Evolutionary conservation across 352 stramenopile genomes (phyloP), one percentile per base, ranked within the genome.

Genomic region (Phytophthora capsici): DNA sequence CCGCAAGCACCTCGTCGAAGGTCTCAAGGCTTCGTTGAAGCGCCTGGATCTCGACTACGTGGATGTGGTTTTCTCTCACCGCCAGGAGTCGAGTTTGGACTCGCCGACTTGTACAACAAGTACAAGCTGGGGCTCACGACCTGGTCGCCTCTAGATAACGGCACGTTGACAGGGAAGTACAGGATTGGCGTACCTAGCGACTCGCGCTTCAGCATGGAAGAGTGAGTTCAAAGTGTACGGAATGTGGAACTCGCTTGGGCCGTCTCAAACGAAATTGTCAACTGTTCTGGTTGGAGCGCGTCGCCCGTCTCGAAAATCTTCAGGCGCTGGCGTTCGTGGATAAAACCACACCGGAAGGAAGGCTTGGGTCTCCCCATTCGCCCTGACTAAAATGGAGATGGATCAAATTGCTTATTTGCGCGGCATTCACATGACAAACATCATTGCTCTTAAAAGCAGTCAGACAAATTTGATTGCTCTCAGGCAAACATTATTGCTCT

Each of bases 111-210:
- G 51, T 89, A 78, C 73, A 58, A 71, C 7, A 71, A 76, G 36
- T 86, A 84, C 61, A 82, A 80, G 4, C 34, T 73, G n/a, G 81
- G 78, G 17, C 36, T 81, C 17, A 86, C 80, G 23, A 65, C 63
- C 16, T 90, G 74, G 67, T 84, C 66, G 23, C 78, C 78, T 23
- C 40, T 88, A 25, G 65, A 69, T 5, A 68, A 66, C n/a, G 78
- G 82, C 7, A 62, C 87, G 3, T 56, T 91, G 32, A 87, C 76
- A 17, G 79, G 72, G 60, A 91, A 91, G 63, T 89, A 90, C 73
- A 73, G 71, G 17, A 43, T 9, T 62, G 28, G 62, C 12, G 59
- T 63, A 9, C 63, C 57, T 5, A 55, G 68, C 1, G 80, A 65
- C 12, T 86, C 61, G 6, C 73, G 61, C 16, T 46, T 51, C 5